Base-by-base conservation (phyloP, 345 rosid genomes). In the Hibiscus syriacus region DNA sequence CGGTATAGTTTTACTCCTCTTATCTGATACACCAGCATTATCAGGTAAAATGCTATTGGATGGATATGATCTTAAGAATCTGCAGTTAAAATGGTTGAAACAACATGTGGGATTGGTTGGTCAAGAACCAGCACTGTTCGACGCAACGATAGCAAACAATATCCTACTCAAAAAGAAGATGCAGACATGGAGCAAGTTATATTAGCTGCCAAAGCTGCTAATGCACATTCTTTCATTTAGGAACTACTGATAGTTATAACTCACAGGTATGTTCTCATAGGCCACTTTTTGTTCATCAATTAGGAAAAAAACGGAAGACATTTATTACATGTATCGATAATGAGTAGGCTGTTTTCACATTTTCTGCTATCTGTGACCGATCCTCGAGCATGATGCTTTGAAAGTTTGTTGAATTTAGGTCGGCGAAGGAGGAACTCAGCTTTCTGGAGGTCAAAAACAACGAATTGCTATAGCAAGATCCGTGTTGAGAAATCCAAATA, bases 351-450 rank as follows among this genome's bases (percentile, higher is more conserved):
- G 19, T 27, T 27, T 55, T 55, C 9, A 27, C 17, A 3, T 32
- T 58, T 3, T 17, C 9, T 32, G n/a, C 43, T 10, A 61, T 13
- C 30, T 39, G 49, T 23, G 52, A 23, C 29, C 27, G 23, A 50
- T 66, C 27, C 58, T 66, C 56, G 19, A 56, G 59, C 14, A 5
- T 53, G 61, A 58, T 19, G 29, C 45, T n/a, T 61, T 67, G 50
- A 66, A 54, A 46, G 11, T 66, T 71, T 46, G 16, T 49, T 74
- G 68, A 48, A 53, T 68, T 36, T 68, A 92, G 98, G 96, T 92
- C 64, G 98, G 98, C 54, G 98, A 88, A 64, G 92, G 95, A 77
- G n/a, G 98, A 97, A 84, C 88, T 72, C 98, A 92, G 71, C 95
- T 92, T 29, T 92, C 98, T n/a, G 98, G 96, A 48, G 97, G 97